Evolutionary conservation across 805 yeast species (phyloP), one percentile per base, ranked within the genome.

Genomic region (Ogataea trehaloabstinens): DNA sequence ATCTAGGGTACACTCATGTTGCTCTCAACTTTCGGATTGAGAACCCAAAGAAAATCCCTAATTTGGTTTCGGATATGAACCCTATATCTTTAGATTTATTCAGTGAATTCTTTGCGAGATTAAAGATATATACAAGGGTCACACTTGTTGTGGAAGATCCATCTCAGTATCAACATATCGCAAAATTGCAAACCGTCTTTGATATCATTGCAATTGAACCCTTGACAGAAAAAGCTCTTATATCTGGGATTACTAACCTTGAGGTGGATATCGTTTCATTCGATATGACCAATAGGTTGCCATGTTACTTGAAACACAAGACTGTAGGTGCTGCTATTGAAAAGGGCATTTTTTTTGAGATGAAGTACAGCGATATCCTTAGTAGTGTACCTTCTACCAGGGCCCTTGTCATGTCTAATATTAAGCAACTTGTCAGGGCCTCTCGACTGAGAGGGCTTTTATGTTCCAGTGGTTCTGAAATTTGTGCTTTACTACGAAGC

Each of bases 171-270:
- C 91, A 82, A 51, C 78, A 76, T 19, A 61, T 82, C 22, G 64
- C 76, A 29, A 66, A 72, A 48, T 48, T 59, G 19, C 56, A 55
- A 34, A 60, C 50, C 31, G 58, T 67, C 8, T 93, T 84, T 56
- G 98, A 93, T 58, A 61, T 93, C 2, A 70, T 93, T 6, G 86
- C 96, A 0, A 81, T 91, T 1, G 75, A 80, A 48, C 99, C 99
- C 1, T 52, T 68, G 17, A 76, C 82, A 35, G 99, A 93, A 56
- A 82, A 80, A 56, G 85, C 89, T 4, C 66, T 93, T 12, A 80
- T 84, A 34, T 65, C 83, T 35, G 82, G 93, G 3, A 79, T 89
- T 16, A 71, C 87, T 2, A 78, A 79, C 41, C 66, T 89, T 32
- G 96, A 89, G 42, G 70, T 90, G 30, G 98, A 93, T 63, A 44